These are phyloP conservation scores for Sarocladiaceae sp. DNA, from an alignment of 2,329 filamentous ascomycete species.

Conservation along the genomic window DNA sequence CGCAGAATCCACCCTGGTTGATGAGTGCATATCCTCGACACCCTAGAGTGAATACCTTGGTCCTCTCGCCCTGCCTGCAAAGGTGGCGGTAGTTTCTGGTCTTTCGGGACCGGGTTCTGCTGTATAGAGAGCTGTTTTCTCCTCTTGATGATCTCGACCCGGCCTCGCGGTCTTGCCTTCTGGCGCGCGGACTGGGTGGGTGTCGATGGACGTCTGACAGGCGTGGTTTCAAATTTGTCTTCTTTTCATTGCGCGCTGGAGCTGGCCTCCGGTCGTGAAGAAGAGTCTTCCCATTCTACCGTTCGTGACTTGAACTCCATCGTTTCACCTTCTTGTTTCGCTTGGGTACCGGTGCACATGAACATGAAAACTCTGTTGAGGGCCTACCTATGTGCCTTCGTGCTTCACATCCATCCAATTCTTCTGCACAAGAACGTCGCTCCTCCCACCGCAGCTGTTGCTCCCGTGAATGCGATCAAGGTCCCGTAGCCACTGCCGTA, in stretches of 20 bases:
- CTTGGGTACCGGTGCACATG: too few relatives aligned
- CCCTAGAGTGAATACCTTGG: slow-evolving; percentile 78
- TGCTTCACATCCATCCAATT: slow-evolving; percentile 11
- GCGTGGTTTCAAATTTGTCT: slow-evolving; percentile 31
- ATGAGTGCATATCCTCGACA: slow-evolving; percentile 83
- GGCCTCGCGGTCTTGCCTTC: slow-evolving; percentile 62
- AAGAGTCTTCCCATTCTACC: slow-evolving; percentile 33
- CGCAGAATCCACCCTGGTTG: slow-evolving; percentile 93
- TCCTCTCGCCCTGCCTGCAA: slow-evolving; percentile 59
- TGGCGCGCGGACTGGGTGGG: slow-evolving; percentile 76
- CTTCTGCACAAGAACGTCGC: slow-evolving; percentile 11
- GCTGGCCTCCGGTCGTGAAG: slow-evolving; percentile 45
- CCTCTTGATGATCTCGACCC: slow-evolving; percentile 85
- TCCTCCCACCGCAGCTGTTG: slow-evolving; percentile 11
- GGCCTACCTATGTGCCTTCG: not conserved
- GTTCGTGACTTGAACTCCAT: too few relatives aligned
- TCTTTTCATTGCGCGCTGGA: slow-evolving; percentile 50
- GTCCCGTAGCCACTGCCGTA: slow-evolving; percentile 13
- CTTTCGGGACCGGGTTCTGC: slow-evolving; percentile 25
- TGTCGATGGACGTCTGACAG: slow-evolving; percentile 89
- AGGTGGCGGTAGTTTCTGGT: slow-evolving; percentile 45
- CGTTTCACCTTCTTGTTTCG: too few relatives aligned
- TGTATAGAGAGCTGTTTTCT: slow-evolving; percentile 71
- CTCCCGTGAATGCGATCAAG: slow-evolving; percentile 13
- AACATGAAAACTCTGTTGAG: too few relatives aligned